Percentiles rank a stretch among this genome's conserved stretches.
Conservation (phyloP, 148 eudicot species). For the Oxyria digyna region DNA sequence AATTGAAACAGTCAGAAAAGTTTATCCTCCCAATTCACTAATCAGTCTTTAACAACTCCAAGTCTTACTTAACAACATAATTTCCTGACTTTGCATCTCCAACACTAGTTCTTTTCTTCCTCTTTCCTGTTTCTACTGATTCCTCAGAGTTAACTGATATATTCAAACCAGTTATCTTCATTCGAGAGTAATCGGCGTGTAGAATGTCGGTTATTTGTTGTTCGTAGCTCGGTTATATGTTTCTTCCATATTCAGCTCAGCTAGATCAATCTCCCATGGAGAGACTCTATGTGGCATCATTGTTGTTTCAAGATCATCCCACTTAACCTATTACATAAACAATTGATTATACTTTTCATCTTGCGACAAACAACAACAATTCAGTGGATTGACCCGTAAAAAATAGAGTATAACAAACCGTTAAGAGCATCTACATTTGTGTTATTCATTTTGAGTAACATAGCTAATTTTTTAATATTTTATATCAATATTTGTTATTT, state of each 20-base stretch:
- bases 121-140: background rate
- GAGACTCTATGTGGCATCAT: conserved; percentile 84
- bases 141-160: background rate
- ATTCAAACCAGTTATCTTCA: background rate
- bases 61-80: background rate
- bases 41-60: background rate
- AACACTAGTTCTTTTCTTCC: background rate
- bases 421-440: no score
- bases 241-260: background rate
- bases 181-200: background rate
- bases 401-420: no score
- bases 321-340: conserved; percentile 35
- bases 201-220: background rate
- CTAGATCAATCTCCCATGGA: conserved; percentile 68
- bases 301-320: conserved; percentile 69
- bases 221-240: background rate
- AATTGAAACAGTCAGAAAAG: background rate
- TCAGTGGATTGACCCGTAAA: no score
- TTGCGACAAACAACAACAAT: no score
- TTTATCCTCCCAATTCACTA: background rate
- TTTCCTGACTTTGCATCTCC: background rate
- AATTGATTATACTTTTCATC: background rate
- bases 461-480: no score
- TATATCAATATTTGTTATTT: no score
- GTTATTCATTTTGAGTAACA: no score